Evolutionary conservation across 108 stramenopile genomes (phyloP), one percentile per base, ranked within the genome.

Genomic region (Craspedostauros australis): DNA sequence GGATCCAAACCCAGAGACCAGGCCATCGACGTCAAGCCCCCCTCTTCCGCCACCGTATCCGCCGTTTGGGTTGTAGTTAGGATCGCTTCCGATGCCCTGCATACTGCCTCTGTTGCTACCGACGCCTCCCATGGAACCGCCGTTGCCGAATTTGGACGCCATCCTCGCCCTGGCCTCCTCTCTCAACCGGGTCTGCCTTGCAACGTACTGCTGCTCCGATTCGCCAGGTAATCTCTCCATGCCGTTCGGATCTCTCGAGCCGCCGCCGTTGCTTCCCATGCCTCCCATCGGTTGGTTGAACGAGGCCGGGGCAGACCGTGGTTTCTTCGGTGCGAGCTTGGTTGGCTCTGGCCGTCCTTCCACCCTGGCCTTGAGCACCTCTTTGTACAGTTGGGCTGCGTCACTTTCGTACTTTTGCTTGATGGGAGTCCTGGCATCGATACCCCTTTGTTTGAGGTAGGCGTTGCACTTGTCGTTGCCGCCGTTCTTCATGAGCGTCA

Each of bases 161-260:
- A 94, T 94, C 7, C 93, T 54, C 23, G 75, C 82, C 57, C 72
- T 60, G 9, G 93, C 93, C 64, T 90, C 86, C 8, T 84, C 86
- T 42, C 82, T 59, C 57, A 96, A 70, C 43, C 88, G 59, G 4
- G 90, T 91, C 72, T 96, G 96, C 48, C 96, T 64, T 3, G 86
- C 80, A 34, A 96, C 66, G 71, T 96, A 96, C 47, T 94, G 82
- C 30, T 76, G 76, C 49, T 95, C 93, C 1, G 84, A 68, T 71
- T 96, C 96, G 15, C 93, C 91, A 22, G 75, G 50, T 33, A 96
- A 57, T 4, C 91, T 84, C 64, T 95, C 94, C 91, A 95, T 88
- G 14, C 91, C 88, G 52, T 86, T 90, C 22, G 82, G 70, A 57
- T 94, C 93, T 7, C 28, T 60, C 30, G 32, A 39, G 2, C 42